Evolutionary conservation across 495 filamentous ascomycete genomes (phyloP).

Genomic region (Hypoxylon lenormandii): DNA sequence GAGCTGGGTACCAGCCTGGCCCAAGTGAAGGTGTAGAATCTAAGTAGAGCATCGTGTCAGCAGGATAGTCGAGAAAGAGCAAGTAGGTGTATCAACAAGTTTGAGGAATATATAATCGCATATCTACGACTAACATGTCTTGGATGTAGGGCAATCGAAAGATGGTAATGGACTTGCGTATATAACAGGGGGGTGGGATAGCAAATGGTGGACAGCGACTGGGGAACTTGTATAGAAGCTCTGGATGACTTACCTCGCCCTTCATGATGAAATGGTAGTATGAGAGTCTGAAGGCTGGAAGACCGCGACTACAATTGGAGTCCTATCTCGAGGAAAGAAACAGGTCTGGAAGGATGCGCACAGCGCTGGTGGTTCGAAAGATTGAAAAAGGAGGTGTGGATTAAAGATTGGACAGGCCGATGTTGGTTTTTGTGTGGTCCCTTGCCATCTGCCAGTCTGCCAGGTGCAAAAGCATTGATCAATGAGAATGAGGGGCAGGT

Average conservation of each 20-base stretch:
- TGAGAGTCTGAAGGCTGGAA: constrained; percentile 33
- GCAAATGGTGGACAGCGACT: too few relatives aligned
- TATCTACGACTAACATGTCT: constrained; percentile 9
- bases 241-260: constrained; percentile 52
- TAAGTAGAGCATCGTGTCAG: constrained; percentile 52
- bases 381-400: constrained; percentile 48
- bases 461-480: constrained; percentile 9
- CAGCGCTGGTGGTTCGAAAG: constrained; percentile 45
- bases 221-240: not conserved
- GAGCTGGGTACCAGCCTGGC: constrained; percentile 92
- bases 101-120: not conserved
- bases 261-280: constrained; percentile 51
- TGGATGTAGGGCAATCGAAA: constrained; percentile 8
- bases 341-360: constrained; percentile 40
- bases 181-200: constrained; percentile 12
- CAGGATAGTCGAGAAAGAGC: constrained; percentile 16
- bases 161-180: constrained; percentile 7
- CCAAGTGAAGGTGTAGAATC: constrained; percentile 90
- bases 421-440: constrained; percentile 42
- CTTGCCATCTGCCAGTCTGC: not conserved
- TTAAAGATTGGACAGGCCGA: not conserved
- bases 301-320: constrained; percentile 37
- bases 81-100: not conserved
- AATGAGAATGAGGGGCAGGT: constrained; percentile 45
- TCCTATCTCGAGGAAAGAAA: constrained; percentile 40